Conservation (phyloP, 768 basidiomycete species). For the Fomitopsis pulvina region DNA sequence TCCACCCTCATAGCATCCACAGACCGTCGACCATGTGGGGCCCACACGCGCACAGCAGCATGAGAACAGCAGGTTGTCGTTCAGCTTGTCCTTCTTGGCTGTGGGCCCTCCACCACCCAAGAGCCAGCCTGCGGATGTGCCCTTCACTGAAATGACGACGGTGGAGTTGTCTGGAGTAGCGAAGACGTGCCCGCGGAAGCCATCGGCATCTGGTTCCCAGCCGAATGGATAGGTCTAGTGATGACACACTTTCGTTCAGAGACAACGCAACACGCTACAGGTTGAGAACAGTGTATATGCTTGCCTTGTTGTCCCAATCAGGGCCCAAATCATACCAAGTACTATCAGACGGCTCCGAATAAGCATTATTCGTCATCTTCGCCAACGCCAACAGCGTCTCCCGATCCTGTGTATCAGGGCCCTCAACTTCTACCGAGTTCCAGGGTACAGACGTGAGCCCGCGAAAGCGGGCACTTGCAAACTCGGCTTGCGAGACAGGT, state of each 20-base stretch:
- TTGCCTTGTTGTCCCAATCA: constrained; percentile 44
- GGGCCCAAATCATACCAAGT: constrained; percentile 69
- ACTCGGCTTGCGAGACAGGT: constrained; percentile 36
- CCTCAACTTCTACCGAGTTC: constrained; percentile 55
- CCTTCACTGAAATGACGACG: constrained; percentile 85
- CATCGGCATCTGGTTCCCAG: constrained; percentile 87
- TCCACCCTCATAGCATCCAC: constrained; percentile 72
- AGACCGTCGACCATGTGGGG: constrained; percentile 90
- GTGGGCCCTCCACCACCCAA: constrained; percentile 79
- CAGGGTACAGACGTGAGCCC: constrained; percentile 42
- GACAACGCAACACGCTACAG: no score
- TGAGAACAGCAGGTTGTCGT: constrained; percentile 93
- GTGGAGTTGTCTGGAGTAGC: constrained; percentile 79
- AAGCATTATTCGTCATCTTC: constrained; percentile 89
- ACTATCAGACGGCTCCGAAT: constrained; percentile 40
- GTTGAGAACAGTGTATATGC: constrained; percentile 28
- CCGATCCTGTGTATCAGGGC: constrained; percentile 68
- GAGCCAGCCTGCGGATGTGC: constrained; percentile 72
- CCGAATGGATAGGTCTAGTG: constrained; percentile 68
- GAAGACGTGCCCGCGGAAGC: constrained; percentile 88
- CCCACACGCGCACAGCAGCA: constrained; percentile 97
- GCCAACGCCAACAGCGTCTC: constrained; percentile 71
- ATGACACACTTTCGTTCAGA: background rate
- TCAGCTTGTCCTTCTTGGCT: constrained; percentile 81
- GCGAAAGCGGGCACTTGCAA: constrained; percentile 28